Evolutionary conservation across 2,329 filamentous ascomycete genomes (phyloP).

Genomic region (Alternaria triticimaculans): DNA sequence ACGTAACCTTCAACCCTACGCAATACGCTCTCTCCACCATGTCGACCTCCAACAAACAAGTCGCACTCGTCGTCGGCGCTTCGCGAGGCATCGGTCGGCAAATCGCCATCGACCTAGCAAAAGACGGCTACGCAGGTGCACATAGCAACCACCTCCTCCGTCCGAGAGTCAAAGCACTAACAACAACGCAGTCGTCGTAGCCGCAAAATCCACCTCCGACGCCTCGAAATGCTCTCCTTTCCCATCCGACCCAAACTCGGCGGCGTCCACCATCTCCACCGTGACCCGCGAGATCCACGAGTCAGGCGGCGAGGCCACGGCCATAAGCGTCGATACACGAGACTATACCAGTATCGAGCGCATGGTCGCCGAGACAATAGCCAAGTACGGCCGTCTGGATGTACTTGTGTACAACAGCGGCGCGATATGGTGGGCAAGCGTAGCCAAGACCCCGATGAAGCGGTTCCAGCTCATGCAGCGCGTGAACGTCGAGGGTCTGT

Average conservation of each 20-base stretch:
- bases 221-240: slow-evolving; percentile 64
- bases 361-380: slow-evolving; percentile 65
- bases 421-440: slow-evolving; percentile 83
- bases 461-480: slow-evolving; percentile 69
- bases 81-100: slow-evolving; percentile 83
- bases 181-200: slow-evolving; percentile 71
- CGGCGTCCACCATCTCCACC: slow-evolving; percentile 78
- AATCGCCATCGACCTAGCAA: slow-evolving; percentile 77
- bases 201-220: slow-evolving; percentile 76
- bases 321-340: slow-evolving; percentile 74
- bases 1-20: neutral
- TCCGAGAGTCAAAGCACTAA: slow-evolving; percentile 1
- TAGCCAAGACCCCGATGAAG: slow-evolving; percentile 74
- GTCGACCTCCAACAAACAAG: slow-evolving; percentile 49
- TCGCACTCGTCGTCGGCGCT: slow-evolving; percentile 76
- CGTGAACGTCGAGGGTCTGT: slow-evolving; percentile 70
- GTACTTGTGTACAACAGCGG: slow-evolving; percentile 83
- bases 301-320: slow-evolving; percentile 67
- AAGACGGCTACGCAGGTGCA: slow-evolving; percentile 72
- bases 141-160: neutral
- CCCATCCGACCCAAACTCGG: slow-evolving; percentile 78
- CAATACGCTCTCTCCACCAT: slow-evolving; percentile 4
- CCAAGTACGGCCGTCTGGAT: slow-evolving; percentile 69
- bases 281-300: slow-evolving; percentile 76
- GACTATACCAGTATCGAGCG: slow-evolving; percentile 65